Percentiles rank a stretch among this genome's conserved stretches.
These are phyloP conservation scores for Cutaneotrichosporon daszewskae DNA, from an alignment of 1,284 basidiomycete genomes.

Conservation along the genomic window DNA sequence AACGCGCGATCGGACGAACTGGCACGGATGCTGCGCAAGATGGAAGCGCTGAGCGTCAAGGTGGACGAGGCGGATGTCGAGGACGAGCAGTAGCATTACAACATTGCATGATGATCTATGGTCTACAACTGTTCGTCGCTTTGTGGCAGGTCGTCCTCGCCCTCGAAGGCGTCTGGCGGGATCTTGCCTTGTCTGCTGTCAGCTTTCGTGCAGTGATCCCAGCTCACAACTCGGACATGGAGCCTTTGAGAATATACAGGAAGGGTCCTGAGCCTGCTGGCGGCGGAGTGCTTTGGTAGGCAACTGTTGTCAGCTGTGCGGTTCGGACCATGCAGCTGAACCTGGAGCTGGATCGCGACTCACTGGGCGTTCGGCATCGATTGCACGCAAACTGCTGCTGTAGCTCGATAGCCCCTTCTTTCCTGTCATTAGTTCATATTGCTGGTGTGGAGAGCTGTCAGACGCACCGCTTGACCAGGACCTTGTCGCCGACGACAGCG, in stretches of 20 bases:
- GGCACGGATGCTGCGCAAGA: constrained; percentile 27
- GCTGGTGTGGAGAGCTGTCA: no score
- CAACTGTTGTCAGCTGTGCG: constrained; percentile 24
- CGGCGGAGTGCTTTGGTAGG: constrained; percentile 42
- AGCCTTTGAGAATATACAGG: constrained; percentile 44
- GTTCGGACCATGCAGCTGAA: no score
- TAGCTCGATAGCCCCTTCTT: constrained; percentile 29
- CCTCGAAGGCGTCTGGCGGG: constrained; percentile 48
- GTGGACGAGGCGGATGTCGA: constrained; percentile 21
- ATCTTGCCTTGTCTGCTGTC: constrained; percentile 41
- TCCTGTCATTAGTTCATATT: constrained; percentile 9
- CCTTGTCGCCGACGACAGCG: constrained; percentile 35
- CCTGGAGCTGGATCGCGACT: constrained; percentile 10
- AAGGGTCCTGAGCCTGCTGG: constrained; percentile 40
- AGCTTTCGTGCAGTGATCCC: not conserved
- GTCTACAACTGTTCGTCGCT: no score
- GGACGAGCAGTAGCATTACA: constrained; percentile 2
- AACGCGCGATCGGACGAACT: constrained; percentile 31
- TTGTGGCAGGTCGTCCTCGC: no score
- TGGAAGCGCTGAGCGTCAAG: constrained; percentile 31
- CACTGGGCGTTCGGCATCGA: constrained; percentile 43
- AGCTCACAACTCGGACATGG: constrained; percentile 45
- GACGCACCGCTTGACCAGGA: constrained; percentile 36
- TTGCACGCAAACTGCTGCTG: constrained; percentile 41
- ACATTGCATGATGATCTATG: no score